Base-by-base conservation (phyloP, 2,329 filamentous ascomycete genomes). In the Epichloe gansuensis region DNA sequence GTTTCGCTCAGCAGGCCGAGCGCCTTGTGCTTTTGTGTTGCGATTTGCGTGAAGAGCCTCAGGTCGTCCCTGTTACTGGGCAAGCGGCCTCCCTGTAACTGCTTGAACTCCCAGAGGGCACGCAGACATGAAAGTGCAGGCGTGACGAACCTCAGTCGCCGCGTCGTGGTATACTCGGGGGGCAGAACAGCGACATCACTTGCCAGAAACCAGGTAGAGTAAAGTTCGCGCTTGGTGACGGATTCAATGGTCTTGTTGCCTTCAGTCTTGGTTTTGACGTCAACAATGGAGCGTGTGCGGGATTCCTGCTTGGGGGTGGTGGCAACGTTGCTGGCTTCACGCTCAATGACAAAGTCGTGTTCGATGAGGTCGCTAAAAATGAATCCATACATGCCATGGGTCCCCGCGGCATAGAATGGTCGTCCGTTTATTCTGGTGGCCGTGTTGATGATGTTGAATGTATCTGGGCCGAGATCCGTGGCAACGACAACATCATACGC, bases 331-430 rank as follows among this genome's bases (percentile, higher is more conserved):
- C 86, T 83, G 56, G 85, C 83, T 55, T 88, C 82, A 53, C 93
- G 84, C 71, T 95, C 84, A 55, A 98, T 84, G 54, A 93, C 81
- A 63, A 89, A 98, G 61, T 90, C 84, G 66, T 98, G 93, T 61
- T 84, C 78, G 59, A 95, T 89, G 23, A 98, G 77, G 66, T 98
- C 93, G 53, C 87, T 86, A 66, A 98, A 98, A 58, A 95, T 86
- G 71, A 88, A 98, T 52, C 93, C 93, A 66, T 94, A 97, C 65
- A 95, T 78, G 47, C 93, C 93, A 64, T 96, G 88, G 3, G 85
- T 81, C 49, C 83, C 85, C 38, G 89, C 87, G 9, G 89, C 89
- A 68, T 98, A 98, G 68, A 96, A 96, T 11, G 89, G 83, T 47
- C 82, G 81, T 56, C 81, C 78, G 55, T 85, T 82, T 39, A 94